Evolutionary conservation across 306 rosid genomes (phyloP).

Genomic region (Rosa rugosa): DNA sequence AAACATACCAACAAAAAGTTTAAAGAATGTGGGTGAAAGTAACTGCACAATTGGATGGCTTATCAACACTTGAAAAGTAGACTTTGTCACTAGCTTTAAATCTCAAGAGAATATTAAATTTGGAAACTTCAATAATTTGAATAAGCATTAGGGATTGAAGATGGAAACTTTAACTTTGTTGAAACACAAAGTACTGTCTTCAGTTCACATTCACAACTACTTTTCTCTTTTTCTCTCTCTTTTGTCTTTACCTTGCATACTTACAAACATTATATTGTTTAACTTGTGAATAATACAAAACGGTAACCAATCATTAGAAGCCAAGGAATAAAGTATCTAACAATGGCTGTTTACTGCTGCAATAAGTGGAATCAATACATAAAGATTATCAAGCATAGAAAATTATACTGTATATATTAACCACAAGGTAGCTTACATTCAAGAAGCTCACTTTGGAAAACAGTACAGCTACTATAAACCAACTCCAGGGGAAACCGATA

Average conservation of each 20-base stretch:
- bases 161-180: slow-evolving; percentile 36
- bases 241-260: slow-evolving; percentile 19
- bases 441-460: slow-evolving; percentile 27
- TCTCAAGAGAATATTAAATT: slow-evolving; percentile 20
- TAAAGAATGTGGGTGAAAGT: slow-evolving; percentile 35
- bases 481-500: slow-evolving; percentile 48
- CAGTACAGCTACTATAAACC: slow-evolving; percentile 34
- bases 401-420: background rate
- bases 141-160: slow-evolving; percentile 12
- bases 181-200: slow-evolving; percentile 24
- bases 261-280: slow-evolving; percentile 22
- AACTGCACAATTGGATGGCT: slow-evolving; percentile 31
- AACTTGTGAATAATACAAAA: background rate
- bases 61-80: slow-evolving; percentile 37
- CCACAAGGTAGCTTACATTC: slow-evolving; percentile 14
- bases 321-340: background rate
- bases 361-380: slow-evolving; percentile 1
- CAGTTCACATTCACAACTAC: slow-evolving; percentile 27
- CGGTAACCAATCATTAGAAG: slow-evolving; percentile 8
- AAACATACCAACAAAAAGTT: slow-evolving; percentile 22
- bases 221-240: slow-evolving; percentile 8
- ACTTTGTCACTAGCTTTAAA: slow-evolving; percentile 34
- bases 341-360: background rate
- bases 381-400: slow-evolving; percentile 5
- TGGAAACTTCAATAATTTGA: slow-evolving; percentile 20